Conservation (phyloP, 23 red algal species). For the Gracilaria vermiculophylla region DNA sequence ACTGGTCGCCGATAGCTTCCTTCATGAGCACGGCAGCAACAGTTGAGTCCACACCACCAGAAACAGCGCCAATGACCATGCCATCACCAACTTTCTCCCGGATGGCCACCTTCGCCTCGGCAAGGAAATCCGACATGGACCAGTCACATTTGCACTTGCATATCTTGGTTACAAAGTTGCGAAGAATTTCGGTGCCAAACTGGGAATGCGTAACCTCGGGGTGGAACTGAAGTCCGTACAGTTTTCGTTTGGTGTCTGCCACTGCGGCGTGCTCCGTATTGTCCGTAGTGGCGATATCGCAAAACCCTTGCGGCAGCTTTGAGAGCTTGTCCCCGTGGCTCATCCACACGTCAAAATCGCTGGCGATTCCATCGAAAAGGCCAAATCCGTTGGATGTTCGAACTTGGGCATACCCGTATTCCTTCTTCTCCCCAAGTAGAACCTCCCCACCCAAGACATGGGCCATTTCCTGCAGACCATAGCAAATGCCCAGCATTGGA, state of each 20-base stretch:
- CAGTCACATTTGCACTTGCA: slow-evolving; percentile 91
- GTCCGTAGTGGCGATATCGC: slow-evolving; percentile 63
- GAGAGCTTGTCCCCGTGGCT: slow-evolving; percentile 91
- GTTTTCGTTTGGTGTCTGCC: slow-evolving; percentile 20
- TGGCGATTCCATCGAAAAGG: slow-evolving; percentile 68
- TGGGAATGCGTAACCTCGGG: slow-evolving; percentile 93
- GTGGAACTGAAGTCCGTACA: slow-evolving; percentile 96
- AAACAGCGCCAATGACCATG: slow-evolving; percentile 92
- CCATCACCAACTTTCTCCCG: slow-evolving; percentile 65
- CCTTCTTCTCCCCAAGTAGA: slow-evolving; percentile 61
- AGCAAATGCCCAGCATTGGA: slow-evolving; percentile 95
- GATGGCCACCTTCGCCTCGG: slow-evolving; percentile 64
- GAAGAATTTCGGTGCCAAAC: slow-evolving; percentile 77
- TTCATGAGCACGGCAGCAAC: slow-evolving; percentile 90
- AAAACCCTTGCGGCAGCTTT: slow-evolving; percentile 65
- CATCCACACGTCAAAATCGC: slow-evolving; percentile 86
- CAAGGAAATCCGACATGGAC: slow-evolving; percentile 84
- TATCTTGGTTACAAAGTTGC: slow-evolving; percentile 67
- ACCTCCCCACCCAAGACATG: slow-evolving; percentile 78
- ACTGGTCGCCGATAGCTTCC: slow-evolving; percentile 84
- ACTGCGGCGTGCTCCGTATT: slow-evolving; percentile 84
- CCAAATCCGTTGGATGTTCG: neutral
- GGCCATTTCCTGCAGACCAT: slow-evolving; percentile 95
- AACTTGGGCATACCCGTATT: slow-evolving; percentile 85
- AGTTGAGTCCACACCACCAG: slow-evolving; percentile 96